Base-by-base conservation (phyloP, 495 filamentous ascomycete genomes). In the Penicillium chermesinum region DNA sequence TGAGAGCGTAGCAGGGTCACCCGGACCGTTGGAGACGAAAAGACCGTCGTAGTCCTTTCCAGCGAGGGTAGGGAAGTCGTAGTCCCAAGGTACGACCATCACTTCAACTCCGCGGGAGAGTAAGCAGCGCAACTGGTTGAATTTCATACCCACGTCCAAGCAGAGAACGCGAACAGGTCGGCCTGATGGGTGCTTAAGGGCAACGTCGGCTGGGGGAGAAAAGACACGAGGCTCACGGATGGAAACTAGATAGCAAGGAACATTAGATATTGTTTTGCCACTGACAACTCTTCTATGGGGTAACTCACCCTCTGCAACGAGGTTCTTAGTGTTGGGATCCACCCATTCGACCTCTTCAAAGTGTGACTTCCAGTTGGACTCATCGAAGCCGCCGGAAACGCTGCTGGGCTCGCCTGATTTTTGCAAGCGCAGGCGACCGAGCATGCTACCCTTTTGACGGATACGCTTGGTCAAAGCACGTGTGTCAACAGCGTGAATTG, bases 1-100 rank as follows among this genome's bases (percentile, higher is more conserved):
- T 2, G 80, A 75, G 67, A 96, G 76, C 50, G 87, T 84, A 4
- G 94, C 84, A 27, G 93, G 93, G 62, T 98, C 93, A 70, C 93
- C 93, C 20, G 93, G 93, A 44, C 93, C 93, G 71, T 98, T 98
- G 38, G 90, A 96, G 50, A 98, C 86, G 67, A 98, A 98, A 15
- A 98, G 78, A 62, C 93, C 93, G 66, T 97, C 93, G 61, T 95
- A 96, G 47, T 91, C 80, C 49, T 87, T 80, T 39, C 83, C 84
- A 33, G 80, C 83, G 33, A 85, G 78, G 32, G 66, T 67, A 41
- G 82, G 77, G 71, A 98, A 93, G 64, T 96, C 85, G 61, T 96
- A 89, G 63, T 96, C 82, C 89, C 90, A 96, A 9, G 93, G 93
- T 27, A 95, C 89, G 38, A 95, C 89, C 55, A 91, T 72, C 48